phyloP scores from a whole-genome alignment of 2,329 filamentous ascomycete species.

The Colletotrichum somersetense region DNA sequence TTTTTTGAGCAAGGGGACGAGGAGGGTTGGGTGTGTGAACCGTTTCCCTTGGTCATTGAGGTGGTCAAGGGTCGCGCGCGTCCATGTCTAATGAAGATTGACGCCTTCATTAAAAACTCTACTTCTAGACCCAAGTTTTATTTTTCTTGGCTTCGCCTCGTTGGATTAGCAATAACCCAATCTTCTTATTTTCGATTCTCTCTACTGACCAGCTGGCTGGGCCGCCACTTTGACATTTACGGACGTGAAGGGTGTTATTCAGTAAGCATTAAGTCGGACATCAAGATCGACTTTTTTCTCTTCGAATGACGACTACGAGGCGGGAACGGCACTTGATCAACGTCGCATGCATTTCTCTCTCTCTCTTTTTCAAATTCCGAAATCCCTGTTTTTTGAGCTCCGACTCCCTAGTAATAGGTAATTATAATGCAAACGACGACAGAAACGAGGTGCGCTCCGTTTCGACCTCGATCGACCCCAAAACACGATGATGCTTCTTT shows the following conservation, averaged over 20 bases:
- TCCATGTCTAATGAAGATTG: constrained; percentile 21
- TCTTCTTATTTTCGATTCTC: constrained; percentile 30
- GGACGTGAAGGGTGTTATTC: constrained; percentile 7
- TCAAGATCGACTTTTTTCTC: background rate
- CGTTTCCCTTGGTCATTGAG: background rate
- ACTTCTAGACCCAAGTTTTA: constrained; percentile 12
- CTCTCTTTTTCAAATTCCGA: constrained; percentile 11
- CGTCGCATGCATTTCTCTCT: constrained; percentile 2
- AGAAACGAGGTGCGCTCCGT: background rate
- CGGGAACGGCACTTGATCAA: background rate
- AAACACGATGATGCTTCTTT: constrained; percentile 31
- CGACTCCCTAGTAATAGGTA: constrained; percentile 41
- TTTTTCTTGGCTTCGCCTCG: constrained; percentile 23
- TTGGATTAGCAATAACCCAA: constrained; percentile 34
- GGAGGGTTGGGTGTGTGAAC: background rate
- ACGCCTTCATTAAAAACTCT: constrained; percentile 31
- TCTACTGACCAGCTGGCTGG: constrained; percentile 1
- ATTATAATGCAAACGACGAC: constrained; percentile 39
- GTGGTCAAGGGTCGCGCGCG: constrained; percentile 1
- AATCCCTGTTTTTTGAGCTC: constrained; percentile 30
- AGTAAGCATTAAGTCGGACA: background rate
- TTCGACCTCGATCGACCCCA: constrained; percentile 15
- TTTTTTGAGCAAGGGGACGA: constrained; percentile 5
- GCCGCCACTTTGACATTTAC: constrained; percentile 9
- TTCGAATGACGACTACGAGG: background rate